Conservation (phyloP, 805 yeast species). For the Kuraishia ogatae region DNA sequence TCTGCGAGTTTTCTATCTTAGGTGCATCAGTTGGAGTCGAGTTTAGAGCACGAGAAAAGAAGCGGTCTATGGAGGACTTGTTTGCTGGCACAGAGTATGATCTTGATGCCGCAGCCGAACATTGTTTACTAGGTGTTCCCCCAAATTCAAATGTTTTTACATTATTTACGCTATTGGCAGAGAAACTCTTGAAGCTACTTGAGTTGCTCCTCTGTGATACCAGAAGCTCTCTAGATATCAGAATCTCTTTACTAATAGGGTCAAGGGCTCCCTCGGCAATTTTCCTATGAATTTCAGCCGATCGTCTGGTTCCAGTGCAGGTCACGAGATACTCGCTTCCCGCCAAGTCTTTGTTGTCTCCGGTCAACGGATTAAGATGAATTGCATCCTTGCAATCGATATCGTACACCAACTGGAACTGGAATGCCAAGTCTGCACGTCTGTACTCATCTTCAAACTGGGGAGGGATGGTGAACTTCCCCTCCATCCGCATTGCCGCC, state of each 20-base stretch:
- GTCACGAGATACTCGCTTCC: slow-evolving; percentile 14
- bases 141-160: not conserved
- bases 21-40: not conserved
- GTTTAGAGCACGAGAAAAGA: not conserved
- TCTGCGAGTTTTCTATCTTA: not conserved
- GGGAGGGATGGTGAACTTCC: slow-evolving; percentile 45
- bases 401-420: slow-evolving; percentile 77
- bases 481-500: slow-evolving; percentile 48
- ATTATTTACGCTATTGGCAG: too few species aligned
- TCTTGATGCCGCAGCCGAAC: not conserved
- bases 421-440: slow-evolving; percentile 72
- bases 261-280: slow-evolving; percentile 61
- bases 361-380: slow-evolving; percentile 47
- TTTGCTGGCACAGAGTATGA: not conserved
- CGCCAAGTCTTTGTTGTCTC: slow-evolving; percentile 16
- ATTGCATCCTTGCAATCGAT: slow-evolving; percentile 42
- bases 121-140: not conserved
- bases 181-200: not conserved
- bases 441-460: slow-evolving; percentile 51
- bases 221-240: slow-evolving; percentile 39
- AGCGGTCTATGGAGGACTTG: not conserved
- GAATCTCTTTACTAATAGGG: slow-evolving; percentile 46
- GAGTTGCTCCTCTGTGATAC: slow-evolving; percentile 7
- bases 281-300: slow-evolving; percentile 37
- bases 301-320: slow-evolving; percentile 38